Percentiles rank a stretch among this genome's conserved stretches.
phyloP scores from a whole-genome alignment of 495 filamentous ascomycete genomes.

The Neurospora sp. region DNA sequence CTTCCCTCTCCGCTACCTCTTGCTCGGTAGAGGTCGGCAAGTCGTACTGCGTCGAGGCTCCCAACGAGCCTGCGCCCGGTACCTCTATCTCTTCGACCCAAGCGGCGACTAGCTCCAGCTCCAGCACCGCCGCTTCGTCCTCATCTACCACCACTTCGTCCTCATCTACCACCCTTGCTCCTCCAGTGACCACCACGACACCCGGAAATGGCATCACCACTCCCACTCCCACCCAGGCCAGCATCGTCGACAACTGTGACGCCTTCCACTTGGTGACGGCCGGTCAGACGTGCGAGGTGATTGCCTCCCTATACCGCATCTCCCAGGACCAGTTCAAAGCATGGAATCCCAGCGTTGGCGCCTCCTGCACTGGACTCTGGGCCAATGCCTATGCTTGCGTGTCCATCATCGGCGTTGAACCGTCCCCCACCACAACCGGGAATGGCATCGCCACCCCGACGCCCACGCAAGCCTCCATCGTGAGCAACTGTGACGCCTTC shows the following conservation, averaged over 20 bases:
- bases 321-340: constrained; percentile 6
- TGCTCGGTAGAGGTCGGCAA: background rate
- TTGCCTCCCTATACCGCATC: constrained; percentile 16
- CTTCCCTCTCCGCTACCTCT: constrained; percentile 1
- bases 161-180: background rate
- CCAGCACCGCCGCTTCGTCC: no score
- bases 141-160: background rate
- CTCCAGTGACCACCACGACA: background rate
- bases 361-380: constrained; percentile 9
- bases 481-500: constrained; percentile 33
- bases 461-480: constrained; percentile 28
- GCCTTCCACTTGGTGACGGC: constrained; percentile 17
- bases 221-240: constrained; percentile 23
- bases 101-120: background rate
- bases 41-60: constrained; percentile 6
- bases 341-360: constrained; percentile 12
- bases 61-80: background rate
- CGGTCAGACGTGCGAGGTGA: constrained; percentile 31
- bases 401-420: background rate
- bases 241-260: constrained; percentile 29
- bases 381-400: constrained; percentile 7
- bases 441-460: constrained; percentile 22
- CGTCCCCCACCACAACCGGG: constrained; percentile 3
- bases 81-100: background rate
- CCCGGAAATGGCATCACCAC: constrained; percentile 10